Evolutionary conservation across 2,329 filamentous ascomycete genomes (phyloP).

Genomic region (Fusarium decemcellulare): DNA sequence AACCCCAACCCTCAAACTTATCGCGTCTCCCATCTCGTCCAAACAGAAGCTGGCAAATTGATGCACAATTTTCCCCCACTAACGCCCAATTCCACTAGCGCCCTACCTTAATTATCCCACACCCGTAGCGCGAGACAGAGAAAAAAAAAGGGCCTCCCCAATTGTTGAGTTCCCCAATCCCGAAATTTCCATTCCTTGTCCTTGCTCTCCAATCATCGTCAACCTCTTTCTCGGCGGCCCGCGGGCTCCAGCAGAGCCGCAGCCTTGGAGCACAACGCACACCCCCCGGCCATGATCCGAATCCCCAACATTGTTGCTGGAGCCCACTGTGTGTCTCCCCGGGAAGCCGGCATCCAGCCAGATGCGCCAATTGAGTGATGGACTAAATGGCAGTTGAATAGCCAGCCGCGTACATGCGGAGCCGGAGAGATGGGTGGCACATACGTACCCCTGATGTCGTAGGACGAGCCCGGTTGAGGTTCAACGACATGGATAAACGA

Average conservation of each 20-base stretch:
- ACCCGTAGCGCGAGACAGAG: slow-evolving; percentile 3
- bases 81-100: slow-evolving; percentile 34
- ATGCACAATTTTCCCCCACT: slow-evolving; percentile 23
- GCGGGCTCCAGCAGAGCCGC: slow-evolving; percentile 36
- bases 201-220: slow-evolving; percentile 34
- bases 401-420: slow-evolving; percentile 17
- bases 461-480: slow-evolving; percentile 8
- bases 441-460: background rate
- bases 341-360: slow-evolving; percentile 1
- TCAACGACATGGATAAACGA: background rate
- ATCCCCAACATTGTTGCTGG: slow-evolving; percentile 44
- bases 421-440: slow-evolving; percentile 23
- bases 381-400: slow-evolving; percentile 2
- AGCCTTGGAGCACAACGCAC: slow-evolving; percentile 28
- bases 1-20: slow-evolving; percentile 14
- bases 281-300: slow-evolving; percentile 43
- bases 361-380: background rate
- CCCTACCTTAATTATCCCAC: slow-evolving; percentile 38
- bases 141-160: slow-evolving; percentile 43
- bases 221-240: slow-evolving; percentile 15
- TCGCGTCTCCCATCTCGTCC: background rate
- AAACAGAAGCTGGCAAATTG: background rate
- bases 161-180: slow-evolving; percentile 51
- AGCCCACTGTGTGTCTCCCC: background rate
- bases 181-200: background rate